Evolutionary conservation across 768 basidiomycete species (phyloP).

Genomic region (Glaciozyma martinii): DNA sequence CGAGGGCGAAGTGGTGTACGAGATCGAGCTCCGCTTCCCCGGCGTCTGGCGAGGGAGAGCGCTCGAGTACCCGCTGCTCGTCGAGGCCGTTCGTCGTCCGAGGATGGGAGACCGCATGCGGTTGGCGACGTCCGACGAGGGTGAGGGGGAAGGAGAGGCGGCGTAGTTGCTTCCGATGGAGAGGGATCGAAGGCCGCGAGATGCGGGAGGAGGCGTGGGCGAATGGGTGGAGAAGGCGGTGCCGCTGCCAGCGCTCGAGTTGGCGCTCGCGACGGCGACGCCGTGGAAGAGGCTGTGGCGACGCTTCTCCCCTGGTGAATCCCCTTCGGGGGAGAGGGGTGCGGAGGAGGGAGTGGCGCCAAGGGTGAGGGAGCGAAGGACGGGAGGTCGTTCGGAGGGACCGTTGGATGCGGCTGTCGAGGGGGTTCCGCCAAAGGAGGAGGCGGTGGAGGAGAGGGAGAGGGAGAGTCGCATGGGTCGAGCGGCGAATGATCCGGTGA

Average conservation of each 20-base stretch:
- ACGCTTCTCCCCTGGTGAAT: constrained; percentile 21
- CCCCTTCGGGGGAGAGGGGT: neutral
- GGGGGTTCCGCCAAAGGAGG: constrained; percentile 15
- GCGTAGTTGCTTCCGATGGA: constrained; percentile 16
- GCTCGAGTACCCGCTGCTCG: neutral
- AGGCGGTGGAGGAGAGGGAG: constrained; percentile 24
- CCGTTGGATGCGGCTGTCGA: constrained; percentile 12
- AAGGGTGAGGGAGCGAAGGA: constrained; percentile 2
- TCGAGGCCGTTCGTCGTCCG: neutral
- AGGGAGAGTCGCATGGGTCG: constrained; percentile 27
- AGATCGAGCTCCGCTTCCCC: constrained; percentile 23
- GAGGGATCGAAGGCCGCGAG: constrained; percentile 25
- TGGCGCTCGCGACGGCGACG: constrained; percentile 11
- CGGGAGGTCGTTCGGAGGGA: neutral
- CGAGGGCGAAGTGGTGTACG: constrained; percentile 26
- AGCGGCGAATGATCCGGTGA: neutral
- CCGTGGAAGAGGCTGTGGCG: constrained; percentile 27
- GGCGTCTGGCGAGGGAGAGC: neutral
- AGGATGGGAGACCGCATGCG: neutral
- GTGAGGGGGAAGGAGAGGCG: neutral
- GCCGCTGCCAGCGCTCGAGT: neutral
- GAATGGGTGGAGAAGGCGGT: neutral
- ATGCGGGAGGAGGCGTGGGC: neutral
- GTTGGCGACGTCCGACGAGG: neutral
- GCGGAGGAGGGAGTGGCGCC: neutral